phyloP scores from a whole-genome alignment of 768 basidiomycete species.

The Russula abietina region DNA sequence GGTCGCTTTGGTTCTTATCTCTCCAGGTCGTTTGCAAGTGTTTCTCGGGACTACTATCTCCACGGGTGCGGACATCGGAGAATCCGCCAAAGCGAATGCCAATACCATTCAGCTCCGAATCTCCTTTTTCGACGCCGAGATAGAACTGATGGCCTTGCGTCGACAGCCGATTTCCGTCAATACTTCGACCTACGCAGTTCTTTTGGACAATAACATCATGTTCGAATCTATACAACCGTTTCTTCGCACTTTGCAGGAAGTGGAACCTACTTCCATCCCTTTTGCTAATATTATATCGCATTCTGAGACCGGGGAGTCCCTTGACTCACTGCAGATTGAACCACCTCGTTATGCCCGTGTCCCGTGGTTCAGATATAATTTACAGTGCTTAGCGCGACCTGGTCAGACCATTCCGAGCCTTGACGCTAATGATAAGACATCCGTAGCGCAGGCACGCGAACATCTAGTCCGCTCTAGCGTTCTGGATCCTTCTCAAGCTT shows the following conservation, averaged over 20 bases:
- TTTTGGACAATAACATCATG: constrained; percentile 23
- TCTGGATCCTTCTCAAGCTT: constrained; percentile 65
- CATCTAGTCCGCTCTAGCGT: constrained; percentile 43
- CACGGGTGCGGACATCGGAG: constrained; percentile 39
- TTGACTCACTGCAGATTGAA: constrained; percentile 1
- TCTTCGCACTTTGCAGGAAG: constrained; percentile 16
- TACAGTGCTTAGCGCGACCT: constrained; percentile 43
- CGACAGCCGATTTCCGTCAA: constrained; percentile 31
- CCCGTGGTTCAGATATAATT: constrained; percentile 52
- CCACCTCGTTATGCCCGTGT: constrained; percentile 11
- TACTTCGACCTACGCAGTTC: constrained; percentile 16
- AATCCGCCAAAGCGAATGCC: constrained; percentile 35
- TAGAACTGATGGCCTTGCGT: constrained; percentile 45
- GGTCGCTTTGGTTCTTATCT: constrained; percentile 48
- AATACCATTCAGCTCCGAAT: constrained; percentile 43
- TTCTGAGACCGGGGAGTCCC: not conserved
- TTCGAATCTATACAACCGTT: constrained; percentile 20
- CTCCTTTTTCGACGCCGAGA: constrained; percentile 56
- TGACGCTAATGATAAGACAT: constrained; percentile 37
- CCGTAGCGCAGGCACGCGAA: constrained; percentile 42
- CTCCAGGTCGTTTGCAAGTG: constrained; percentile 30
- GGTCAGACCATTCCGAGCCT: constrained; percentile 35
- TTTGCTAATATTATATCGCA: constrained; percentile 12
- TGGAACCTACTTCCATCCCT: constrained; percentile 20
- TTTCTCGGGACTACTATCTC: constrained; percentile 51